Base-by-base conservation (phyloP, 306 rosid species). In the Vigna nakashimae region DNA sequence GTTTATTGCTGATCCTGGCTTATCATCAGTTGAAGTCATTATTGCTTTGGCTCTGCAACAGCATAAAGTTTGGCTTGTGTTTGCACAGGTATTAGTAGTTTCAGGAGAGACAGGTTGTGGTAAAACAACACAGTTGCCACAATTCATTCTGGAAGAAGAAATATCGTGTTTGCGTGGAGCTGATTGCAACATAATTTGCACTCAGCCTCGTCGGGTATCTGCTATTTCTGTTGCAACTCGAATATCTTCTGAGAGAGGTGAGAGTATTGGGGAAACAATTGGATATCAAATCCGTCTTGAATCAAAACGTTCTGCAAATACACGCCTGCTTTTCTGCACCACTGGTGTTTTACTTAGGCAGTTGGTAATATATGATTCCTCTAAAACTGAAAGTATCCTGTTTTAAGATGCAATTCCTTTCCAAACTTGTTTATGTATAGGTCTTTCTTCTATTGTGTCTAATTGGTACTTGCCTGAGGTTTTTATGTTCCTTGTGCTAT, bases 71-170 rank as follows among this genome's bases (percentile, higher is more conserved):
- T 76, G 72, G 69, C 70, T 80, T 79, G 69, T 84, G 53, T 81
- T 58, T 66, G 65, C 77, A 9, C 86, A 94, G 98, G 97, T 92
- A 78, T 73, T 94, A 83, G 97, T 94, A 86, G 97, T 94, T 89
- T 94, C 98, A 40, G 98, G 98, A 84, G 97, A 89, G 91, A 94
- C 98, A 62, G 97, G 98, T 66, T 92, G 97, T 79, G 98, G 98
- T 65, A 94, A 94, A 86, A 94, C 98, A 84, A 94, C 98, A 4
- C 98, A 92, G 77, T 90, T 92, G 67, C 92, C 98, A 69, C 98
- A 90, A 59, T 94, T 92, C 78, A 94, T 94, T 84, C 81, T 94
- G 62, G 98, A 92, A 81, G 93, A 92, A 67, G 97, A 94, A 84
- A 87, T 90, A 71, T 87, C 88, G 3, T 48, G 76, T 81, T 70